Base-by-base conservation (phyloP, 176 grass and related monocot species). In the Phoenix dactylifera region DNA sequence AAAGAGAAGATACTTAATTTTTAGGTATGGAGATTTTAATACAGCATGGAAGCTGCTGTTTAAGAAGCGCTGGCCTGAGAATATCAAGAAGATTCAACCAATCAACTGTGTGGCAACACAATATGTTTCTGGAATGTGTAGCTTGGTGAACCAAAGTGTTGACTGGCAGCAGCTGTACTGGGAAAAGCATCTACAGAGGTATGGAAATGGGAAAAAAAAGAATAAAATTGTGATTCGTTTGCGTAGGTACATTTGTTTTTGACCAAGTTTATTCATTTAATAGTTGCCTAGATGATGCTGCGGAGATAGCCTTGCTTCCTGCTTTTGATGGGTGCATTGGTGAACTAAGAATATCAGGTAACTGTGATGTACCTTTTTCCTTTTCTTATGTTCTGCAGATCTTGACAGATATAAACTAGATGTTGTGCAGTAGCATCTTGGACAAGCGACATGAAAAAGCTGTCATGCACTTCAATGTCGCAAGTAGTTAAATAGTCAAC, bases 221-320 rank as follows among this genome's bases (percentile, higher is more conserved):
- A 12, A 12, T 44, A 12, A 44, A 35, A 44, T 12, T 44, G 10
- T 6, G 5, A 44, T 44, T 44, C 2, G 9, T 2, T 44, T 28
- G 26, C 5, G 5, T 28, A 4, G 26, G 2, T 28, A 4, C 26
- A 28, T 4, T 28, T 44, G 35, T 44, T 44, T 44, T 44, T 44
- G 35, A 44, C 35, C 35, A 44, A 44, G 10, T 44, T 44, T 44
- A 44, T 44, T 14, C 10, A 44, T 44, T 44, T 3, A 1, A 5
- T 25, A 90, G 87, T 58, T 82, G 79, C 58, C 60, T 90, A 20
- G 79, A 90, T 60, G 79, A 82, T 79, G 79, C 76, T 55, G 72
- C 79, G 52, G 82, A 86, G 82, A 62, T 30, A 52, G 87, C 79
- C 49, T 69, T 86, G 28, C 79, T 82, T 90, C 82, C 82, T 77